Evolutionary conservation across 106 monocot species (phyloP), one percentile per base, ranked within the genome.

Genomic region (Apostasia ramifera): DNA sequence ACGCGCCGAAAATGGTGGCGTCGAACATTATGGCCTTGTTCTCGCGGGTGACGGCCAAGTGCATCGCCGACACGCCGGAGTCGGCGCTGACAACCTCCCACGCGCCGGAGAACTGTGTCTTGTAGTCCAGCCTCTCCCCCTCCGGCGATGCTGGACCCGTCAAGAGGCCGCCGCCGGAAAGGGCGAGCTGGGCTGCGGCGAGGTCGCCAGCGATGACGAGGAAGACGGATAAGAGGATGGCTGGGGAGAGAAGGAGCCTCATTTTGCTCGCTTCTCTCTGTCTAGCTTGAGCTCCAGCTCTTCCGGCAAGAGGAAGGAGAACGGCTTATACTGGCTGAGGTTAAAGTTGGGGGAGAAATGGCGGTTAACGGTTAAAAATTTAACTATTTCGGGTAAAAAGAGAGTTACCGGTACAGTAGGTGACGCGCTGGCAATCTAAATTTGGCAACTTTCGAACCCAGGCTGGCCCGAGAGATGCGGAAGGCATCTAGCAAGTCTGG

Each of bases 61-160:
- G 95, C 95, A 97, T 97, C 1, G 92, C 86, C 5, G 92, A 97
- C 41, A 92, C 89, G 8, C 92, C 92, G 15, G 82, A 55, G 71
- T 74, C 86, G 40, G 68, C 43, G 61, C 44, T 73, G 41, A 94
- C 72, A 1, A 86, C 13, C 73, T 81, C 68, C 95, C 95, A 95
- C 2, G 5, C 45, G 9, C 91, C 91, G 10, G 55, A 9, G 69
- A 56, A 79, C 3, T 12, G 55, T 0, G 66, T 64, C 4, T 47
- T 59, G 4, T 45, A 10, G 39, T 59, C 62, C 53, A 47, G 57
- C 44, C 47, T 15, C 6, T 14, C 26, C 26, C 26, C 26, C 44
- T 8, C 76, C 73, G 5, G 37, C 12, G 26, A 37, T 42, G 6
- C 63, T 57, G 1, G 39, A 10, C 44, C 3, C 1, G 1, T 0